Evolutionary conservation across 2,329 filamentous ascomycete species (phyloP).

Genomic region (Rosellinia necatrix): DNA sequence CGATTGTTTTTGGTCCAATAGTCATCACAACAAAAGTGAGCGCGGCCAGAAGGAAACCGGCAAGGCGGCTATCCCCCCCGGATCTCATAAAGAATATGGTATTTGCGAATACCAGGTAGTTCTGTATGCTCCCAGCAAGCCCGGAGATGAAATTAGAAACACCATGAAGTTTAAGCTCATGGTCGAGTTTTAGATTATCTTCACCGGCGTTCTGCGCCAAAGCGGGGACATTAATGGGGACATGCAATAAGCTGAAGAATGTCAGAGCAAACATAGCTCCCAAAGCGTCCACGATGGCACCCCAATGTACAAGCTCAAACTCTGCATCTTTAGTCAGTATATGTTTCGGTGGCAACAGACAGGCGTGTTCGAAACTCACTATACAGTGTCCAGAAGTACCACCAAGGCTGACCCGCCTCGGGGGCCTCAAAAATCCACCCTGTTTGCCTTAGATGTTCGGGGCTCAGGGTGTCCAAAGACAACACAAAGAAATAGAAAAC

Average conservation of each 20-base stretch:
- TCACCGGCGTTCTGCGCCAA: constrained; percentile 88
- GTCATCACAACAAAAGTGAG: constrained; percentile 83
- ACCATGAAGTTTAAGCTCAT: constrained; percentile 89
- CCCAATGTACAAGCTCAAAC: constrained; percentile 80
- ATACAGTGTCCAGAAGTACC: constrained; percentile 96
- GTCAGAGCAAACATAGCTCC: constrained; percentile 96
- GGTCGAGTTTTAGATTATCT: constrained; percentile 88
- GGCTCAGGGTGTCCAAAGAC: constrained; percentile 68
- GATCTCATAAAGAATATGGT: constrained; percentile 96
- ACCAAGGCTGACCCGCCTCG: constrained; percentile 86
- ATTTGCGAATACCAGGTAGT: constrained; percentile 97
- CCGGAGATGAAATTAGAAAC: constrained; percentile 92
- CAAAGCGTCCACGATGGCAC: constrained; percentile 79
- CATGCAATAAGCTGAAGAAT: constrained; percentile 95
- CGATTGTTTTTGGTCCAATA: constrained; percentile 84
- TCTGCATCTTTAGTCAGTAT: constrained; percentile 55
- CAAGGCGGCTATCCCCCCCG: constrained; percentile 83
- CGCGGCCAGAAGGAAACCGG: constrained; percentile 80
- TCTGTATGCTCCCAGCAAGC: constrained; percentile 84
- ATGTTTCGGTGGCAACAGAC: background rate
- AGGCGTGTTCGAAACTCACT: constrained; percentile 62
- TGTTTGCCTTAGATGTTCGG: constrained; percentile 67
- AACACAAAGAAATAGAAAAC: constrained; percentile 80
- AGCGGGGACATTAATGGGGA: constrained; percentile 96
- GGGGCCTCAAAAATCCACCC: constrained; percentile 95